Base-by-base conservation (phyloP, 2,329 filamentous ascomycete species). In the Gyromitra esculenta region DNA sequence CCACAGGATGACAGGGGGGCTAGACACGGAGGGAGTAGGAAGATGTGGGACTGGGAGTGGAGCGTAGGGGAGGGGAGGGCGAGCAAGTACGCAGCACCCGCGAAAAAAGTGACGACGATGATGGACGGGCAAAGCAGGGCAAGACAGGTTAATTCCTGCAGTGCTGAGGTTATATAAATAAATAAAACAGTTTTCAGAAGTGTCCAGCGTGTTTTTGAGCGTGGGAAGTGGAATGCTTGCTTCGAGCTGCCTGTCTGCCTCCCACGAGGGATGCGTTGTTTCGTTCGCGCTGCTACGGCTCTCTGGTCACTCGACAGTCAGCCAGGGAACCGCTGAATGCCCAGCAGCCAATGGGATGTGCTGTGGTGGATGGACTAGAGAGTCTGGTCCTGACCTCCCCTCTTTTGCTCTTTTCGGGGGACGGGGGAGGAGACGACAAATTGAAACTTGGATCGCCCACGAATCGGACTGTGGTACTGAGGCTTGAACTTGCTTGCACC, bases 31-130 rank as follows among this genome's bases (percentile, higher is more conserved):
- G 64, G 60, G 75, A 69, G 59, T 69, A 75, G 66, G 75, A 73
- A 63, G 63, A 73, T 73, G 50, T 56, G 48, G 35, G 62, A 64
- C 35, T 45, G 76, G 63, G 64, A 66, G 68, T 60, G 73, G 69
- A 68, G 70, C 37, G 50, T 35, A 64, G 69, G 64, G 57, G 73
- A 72, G 73, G 73, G 59, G 73, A 50, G 68, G 57, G 18, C 11
- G 77, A 69, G 35, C 52, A 43, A 54, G 35, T 35, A 56, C 50
- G 64, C 35, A 45, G 43, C 60, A 65, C 64, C 52, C 50, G 74
- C 63, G 62, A 48, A 52, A 66, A 69, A 77, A 68, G 75, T 77
- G 71, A 77, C 75, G 64, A 77, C 56, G 59, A 75, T 77, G 65
- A 54, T 62, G 62, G 59, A 68, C 45, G 57, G 50, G 62, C 75